These are phyloP conservation scores for Colletotrichum eremochloae DNA, from an alignment of 2,329 filamentous ascomycete species.

Conservation along the genomic window DNA sequence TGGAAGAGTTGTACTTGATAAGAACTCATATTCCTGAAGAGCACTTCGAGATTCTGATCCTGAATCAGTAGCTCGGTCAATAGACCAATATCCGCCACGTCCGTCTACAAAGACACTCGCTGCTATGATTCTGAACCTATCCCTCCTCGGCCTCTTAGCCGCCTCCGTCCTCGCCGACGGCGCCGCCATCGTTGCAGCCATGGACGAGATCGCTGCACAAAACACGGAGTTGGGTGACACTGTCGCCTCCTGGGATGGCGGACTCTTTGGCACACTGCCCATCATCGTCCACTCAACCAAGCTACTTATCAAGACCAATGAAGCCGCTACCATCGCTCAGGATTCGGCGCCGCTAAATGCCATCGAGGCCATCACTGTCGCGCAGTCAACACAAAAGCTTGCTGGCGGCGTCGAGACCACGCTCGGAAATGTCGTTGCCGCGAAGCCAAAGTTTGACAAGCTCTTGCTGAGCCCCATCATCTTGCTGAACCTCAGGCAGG, in stretches of 20 bases:
- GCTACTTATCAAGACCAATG: constrained; percentile 57
- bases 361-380: constrained; percentile 56
- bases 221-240: constrained; percentile 52
- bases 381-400: constrained; percentile 53
- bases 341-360: constrained; percentile 54
- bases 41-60: not conserved
- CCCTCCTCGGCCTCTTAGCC: constrained; percentile 39
- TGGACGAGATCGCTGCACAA: constrained; percentile 51
- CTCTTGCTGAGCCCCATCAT: constrained; percentile 59
- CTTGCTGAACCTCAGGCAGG: constrained; percentile 55
- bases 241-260: constrained; percentile 55
- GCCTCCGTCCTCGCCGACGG: constrained; percentile 49
- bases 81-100: not conserved
- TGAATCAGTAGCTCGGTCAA: not conserved
- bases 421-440: constrained; percentile 53
- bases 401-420: constrained; percentile 54
- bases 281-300: constrained; percentile 55
- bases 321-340: constrained; percentile 54
- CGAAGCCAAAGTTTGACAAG: constrained; percentile 60
- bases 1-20: not conserved
- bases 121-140: constrained; percentile 37
- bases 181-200: constrained; percentile 52
- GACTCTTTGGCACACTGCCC: constrained; percentile 54
- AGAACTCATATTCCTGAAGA: not conserved
- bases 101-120: not conserved